A percentile compares a stretch with the other conserved stretches of the same genome.
phyloP scores from a whole-genome alignment of 306 rosid species.

The Sesbania bispinosa region DNA sequence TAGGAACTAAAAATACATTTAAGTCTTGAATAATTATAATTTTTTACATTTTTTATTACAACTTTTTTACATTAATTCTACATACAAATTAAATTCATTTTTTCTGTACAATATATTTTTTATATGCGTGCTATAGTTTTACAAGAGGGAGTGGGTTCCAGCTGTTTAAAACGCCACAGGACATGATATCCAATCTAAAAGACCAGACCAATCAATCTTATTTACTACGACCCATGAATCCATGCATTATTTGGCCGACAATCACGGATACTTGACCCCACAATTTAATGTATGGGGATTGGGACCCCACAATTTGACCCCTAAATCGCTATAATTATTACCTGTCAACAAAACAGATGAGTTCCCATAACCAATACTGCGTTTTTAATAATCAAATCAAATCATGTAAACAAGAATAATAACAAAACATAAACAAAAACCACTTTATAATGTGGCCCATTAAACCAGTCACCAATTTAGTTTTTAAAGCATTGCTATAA shows the following conservation, averaged over 20 bases:
- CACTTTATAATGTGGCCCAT: neutral
- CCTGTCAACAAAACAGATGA: neutral
- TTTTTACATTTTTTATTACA: no score
- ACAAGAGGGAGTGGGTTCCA: neutral
- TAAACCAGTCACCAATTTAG: neutral
- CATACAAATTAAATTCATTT: no score
- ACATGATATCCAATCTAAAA: neutral
- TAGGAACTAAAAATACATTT: no score
- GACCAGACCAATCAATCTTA: neutral
- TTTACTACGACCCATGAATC: conserved; percentile 3
- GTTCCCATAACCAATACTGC: neutral
- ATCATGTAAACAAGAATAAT: no score
- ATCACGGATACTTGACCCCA: conserved; percentile 19
- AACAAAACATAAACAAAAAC: no score
- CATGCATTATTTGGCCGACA: conserved; percentile 23
- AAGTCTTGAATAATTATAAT: no score
- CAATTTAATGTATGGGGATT: neutral
- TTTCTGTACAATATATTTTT: no score
- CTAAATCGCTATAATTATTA: neutral
- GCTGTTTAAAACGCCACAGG: neutral
- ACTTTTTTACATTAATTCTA: no score
- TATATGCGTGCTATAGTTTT: neutral
- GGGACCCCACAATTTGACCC: neutral
- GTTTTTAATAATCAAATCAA: no score
- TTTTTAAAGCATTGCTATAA: no score